Base-by-base conservation (phyloP, 129 eudicot genomes). In the Calendula officinalis region DNA sequence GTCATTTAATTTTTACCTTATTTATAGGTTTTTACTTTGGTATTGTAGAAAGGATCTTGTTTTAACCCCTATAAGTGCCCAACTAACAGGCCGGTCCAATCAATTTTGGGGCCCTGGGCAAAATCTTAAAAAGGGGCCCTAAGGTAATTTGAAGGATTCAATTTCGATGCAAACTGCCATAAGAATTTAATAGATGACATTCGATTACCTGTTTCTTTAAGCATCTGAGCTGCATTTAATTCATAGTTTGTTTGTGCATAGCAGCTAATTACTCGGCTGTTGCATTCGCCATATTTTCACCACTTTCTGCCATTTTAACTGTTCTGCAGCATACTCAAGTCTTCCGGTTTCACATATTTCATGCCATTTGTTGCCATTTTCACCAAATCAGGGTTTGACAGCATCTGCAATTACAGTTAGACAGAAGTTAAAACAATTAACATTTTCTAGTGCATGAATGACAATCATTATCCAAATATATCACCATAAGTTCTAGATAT, bases 361-460 rank as follows among this genome's bases (percentile, higher is more conserved):
- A 92, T 92, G 75, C 91, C 60, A 58, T 94, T 97, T 13, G 99
- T 60, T 8, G 99, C 97, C 99, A 94, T 94, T 73, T 76, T 85
- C 76, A 94, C 55, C 74, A 94, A 70, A 8, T 94, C 99, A 0
- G 99, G 99, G 82, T 94, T 88, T 7, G 99, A 94, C 97, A 88
- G 81, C 99, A 94, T 88, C 99, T 94, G 82, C 74, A 87, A 58
- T 16, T 35, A 11, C 32, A 30, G 16, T 22, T 22, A 22, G 2
- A 22, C 30, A 22, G 2, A 22, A 22, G 30, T 22, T 22, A 22
- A 22, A 22, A 2, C 30, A 22, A 22, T 22, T 22, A 22, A 22
- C 30, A 22, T 22, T 22, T 22, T 22, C 30, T 22, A 22, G 30
- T 22, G 30, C 30, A 22, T 22, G 30, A 22, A 22, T 22, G 30